phyloP scores from a whole-genome alignment of 2,329 filamentous ascomycete genomes.

The Pseudogymnoascus sp. region DNA sequence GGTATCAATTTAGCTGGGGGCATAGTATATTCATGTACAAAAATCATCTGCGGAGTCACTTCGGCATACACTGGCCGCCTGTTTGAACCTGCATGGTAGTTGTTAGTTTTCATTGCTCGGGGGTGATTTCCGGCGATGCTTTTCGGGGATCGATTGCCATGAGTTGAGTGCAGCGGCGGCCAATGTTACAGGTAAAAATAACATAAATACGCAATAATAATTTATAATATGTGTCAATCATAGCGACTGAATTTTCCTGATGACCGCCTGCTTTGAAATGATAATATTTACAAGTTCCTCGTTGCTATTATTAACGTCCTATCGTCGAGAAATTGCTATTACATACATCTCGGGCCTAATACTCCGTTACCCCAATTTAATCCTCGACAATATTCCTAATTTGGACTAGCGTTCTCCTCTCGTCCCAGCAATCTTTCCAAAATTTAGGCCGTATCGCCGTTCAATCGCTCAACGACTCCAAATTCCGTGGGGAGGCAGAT shows the following conservation, averaged over 20 bases:
- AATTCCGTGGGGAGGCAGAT: conserved; percentile 7
- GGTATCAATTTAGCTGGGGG: not conserved
- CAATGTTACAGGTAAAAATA: not conserved
- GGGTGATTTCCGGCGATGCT: conserved; percentile 3
- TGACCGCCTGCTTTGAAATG: not conserved
- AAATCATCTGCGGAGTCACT: not conserved
- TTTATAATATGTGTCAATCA: conserved; percentile 4
- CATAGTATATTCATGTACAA: conserved; percentile 6
- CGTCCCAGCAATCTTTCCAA: conserved; percentile 8
- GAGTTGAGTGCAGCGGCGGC: not conserved
- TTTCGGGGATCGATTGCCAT: conserved; percentile 3
- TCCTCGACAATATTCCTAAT: conserved; percentile 7
- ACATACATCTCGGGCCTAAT: not conserved
- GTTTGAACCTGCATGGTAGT: conserved; percentile 1
- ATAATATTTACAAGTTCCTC: not conserved
- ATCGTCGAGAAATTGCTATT: not conserved
- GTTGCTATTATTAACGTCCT: not conserved
- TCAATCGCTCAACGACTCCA: conserved; percentile 9
- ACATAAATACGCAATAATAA: conserved; percentile 5
- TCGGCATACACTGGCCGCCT: not conserved
- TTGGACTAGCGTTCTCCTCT: not conserved
- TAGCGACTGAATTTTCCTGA: not conserved
- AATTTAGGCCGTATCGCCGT: conserved; percentile 4
- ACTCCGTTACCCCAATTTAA: conserved; percentile 3
- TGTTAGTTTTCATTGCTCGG: conserved; percentile 1